Evolutionary conservation across 108 stramenopile species (phyloP), one percentile per base, ranked within the genome.

Genomic region (Cyclotella baltica): DNA sequence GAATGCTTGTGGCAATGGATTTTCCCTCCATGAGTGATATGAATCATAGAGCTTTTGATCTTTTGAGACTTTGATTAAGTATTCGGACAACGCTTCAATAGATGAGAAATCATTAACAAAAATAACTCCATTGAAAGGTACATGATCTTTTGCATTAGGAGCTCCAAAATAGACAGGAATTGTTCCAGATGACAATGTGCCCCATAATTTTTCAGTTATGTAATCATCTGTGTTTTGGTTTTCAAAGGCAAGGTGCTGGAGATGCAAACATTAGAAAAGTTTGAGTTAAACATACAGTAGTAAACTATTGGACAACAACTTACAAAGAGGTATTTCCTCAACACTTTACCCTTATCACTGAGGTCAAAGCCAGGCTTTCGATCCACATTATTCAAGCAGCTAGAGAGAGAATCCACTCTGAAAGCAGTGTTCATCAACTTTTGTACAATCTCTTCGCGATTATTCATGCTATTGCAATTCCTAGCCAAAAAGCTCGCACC

Each of bases 121-220:
- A 36, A 88, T 87, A 36, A 88, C 70, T 46, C 85, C 85, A 65
- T 88, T 31, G 28, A 65, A 48, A 30, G 48, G 55, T 18, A 67
- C 75, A 73, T 78, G 67, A 78, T 80, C 35, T 63, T 81, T 37
- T 16, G 77, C 33, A 40, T 58, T 33, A 61, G 76, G 76, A 55
- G 64, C 53, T 66, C 81, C 55, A 53, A 67, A 77, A 52, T 91
- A 91, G 0, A 93, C 85, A 3, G 92, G 92, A 27, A 93, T 22
- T 4, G 88, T 83, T 4, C 92, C 92, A 38, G 85, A 22, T 27
- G 46, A 63, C 4, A 91, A 68, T 10, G 92, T 56, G 11, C 84
- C 85, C 90, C 90, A 93, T 5, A 93, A 55, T 59, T 93, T 93
- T 52, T 93, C 92, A 4, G 92, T 91, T 37, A 93, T 85, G 79